Percentiles rank a stretch among this genome's conserved stretches.
Evolutionary conservation across 1,139 yeast genomes (phyloP).

Genomic region (Hyphopichia wangnamkhiaoensis): DNA sequence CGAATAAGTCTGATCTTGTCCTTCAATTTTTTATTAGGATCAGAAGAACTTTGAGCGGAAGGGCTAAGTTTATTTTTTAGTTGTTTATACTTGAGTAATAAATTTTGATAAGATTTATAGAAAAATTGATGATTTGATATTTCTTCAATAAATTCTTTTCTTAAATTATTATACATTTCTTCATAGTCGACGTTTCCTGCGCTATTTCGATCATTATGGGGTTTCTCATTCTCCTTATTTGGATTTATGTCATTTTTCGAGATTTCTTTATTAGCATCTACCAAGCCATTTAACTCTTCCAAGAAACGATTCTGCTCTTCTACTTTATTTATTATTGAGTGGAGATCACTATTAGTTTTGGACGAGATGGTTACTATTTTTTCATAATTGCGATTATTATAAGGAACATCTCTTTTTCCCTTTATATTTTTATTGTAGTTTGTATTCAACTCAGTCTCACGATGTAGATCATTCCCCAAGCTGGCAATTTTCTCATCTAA

Average conservation of each 20-base stretch:
- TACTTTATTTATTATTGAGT: conserved; percentile 15
- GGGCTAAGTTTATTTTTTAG: conserved; percentile 23
- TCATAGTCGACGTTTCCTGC: conserved; percentile 10
- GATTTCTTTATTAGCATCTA: conserved; percentile 15
- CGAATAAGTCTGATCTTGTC: conserved; percentile 26
- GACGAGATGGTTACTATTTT: conserved; percentile 8
- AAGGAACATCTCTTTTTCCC: background rate
- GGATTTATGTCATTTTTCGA: background rate
- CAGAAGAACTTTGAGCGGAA: conserved; percentile 5
- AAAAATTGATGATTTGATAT: conserved; percentile 29
- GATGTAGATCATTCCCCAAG: conserved; percentile 18
- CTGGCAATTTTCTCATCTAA: conserved; percentile 11
- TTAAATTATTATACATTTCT: conserved; percentile 29
- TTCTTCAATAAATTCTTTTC: conserved; percentile 34
- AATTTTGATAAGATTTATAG: conserved; percentile 39
- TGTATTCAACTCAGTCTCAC: conserved; percentile 11
- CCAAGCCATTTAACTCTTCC: conserved; percentile 20
- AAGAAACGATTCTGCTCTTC: conserved; percentile 23
- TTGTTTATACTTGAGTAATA: conserved; percentile 42
- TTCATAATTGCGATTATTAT: background rate
- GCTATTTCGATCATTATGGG: conserved; percentile 4
- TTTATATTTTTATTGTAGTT: conserved; percentile 2
- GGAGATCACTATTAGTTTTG: conserved; percentile 9
- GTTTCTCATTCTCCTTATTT: background rate
- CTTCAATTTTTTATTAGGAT: conserved; percentile 10